phyloP scores from a whole-genome alignment of 805 yeast species.

The Candida cerambycidarum region DNA sequence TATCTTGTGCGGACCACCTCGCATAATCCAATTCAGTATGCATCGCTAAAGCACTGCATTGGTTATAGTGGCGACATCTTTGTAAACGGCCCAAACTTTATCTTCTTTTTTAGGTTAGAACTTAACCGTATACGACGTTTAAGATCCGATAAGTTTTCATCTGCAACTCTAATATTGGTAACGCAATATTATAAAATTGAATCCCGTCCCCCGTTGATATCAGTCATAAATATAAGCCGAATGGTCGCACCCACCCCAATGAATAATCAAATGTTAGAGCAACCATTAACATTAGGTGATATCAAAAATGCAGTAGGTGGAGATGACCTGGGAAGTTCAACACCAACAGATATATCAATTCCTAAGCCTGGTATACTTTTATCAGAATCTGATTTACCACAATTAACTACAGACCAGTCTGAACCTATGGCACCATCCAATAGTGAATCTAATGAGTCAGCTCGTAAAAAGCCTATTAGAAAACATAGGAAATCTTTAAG shows the following conservation, averaged over 20 bases:
- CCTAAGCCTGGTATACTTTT: background rate
- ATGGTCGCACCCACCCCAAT: background rate
- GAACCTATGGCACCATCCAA: background rate
- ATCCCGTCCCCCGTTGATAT: too few relatives aligned
- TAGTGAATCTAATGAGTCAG: background rate
- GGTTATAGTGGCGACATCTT: too few relatives aligned
- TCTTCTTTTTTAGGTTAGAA: too few relatives aligned
- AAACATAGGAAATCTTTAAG: constrained; percentile 15
- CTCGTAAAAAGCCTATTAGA: constrained; percentile 6
- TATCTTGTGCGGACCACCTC: too few relatives aligned
- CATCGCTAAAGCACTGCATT: too few relatives aligned
- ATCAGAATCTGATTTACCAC: background rate
- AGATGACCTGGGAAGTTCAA: background rate
- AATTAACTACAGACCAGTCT: background rate
- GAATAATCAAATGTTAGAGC: constrained; percentile 2
- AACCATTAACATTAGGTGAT: constrained; percentile 6
- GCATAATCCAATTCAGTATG: too few relatives aligned
- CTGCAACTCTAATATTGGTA: too few relatives aligned
- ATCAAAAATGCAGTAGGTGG: constrained; percentile 3
- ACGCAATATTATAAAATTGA: too few relatives aligned
- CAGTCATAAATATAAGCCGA: too few relatives aligned
- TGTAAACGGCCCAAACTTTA: too few relatives aligned
- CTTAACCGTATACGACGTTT: too few relatives aligned
- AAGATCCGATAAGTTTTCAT: too few relatives aligned
- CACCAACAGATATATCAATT: background rate